These are phyloP conservation scores for Tuber calosporum DNA, from an alignment of 495 filamentous ascomycete species.

Conservation along the genomic window DNA sequence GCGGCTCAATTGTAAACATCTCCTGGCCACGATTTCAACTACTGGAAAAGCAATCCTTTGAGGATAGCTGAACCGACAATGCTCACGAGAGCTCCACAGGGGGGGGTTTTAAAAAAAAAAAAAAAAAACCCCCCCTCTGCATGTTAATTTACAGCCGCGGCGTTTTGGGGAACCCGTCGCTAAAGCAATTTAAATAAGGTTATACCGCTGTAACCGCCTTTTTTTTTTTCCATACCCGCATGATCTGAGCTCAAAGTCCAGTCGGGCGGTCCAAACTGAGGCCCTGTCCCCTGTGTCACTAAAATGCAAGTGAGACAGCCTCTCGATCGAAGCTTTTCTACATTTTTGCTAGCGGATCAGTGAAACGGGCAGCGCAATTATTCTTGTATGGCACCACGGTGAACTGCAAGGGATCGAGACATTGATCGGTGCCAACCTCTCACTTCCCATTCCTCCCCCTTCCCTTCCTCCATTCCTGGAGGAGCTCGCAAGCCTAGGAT, in stretches of 20 bases:
- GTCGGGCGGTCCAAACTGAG: background rate
- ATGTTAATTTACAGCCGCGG: background rate
- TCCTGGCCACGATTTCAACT: background rate
- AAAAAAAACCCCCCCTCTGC: no score
- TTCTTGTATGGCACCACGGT: background rate
- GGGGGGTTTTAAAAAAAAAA: background rate
- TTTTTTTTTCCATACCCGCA: background rate
- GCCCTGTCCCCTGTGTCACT: background rate
- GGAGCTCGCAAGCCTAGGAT: background rate
- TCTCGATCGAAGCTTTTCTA: background rate
- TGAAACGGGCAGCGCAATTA: background rate
- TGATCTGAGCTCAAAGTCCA: background rate
- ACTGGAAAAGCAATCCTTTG: background rate
- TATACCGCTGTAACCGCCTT: background rate
- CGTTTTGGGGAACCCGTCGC: background rate
- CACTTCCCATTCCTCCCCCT: background rate
- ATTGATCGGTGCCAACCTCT: background rate
- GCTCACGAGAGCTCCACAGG: background rate
- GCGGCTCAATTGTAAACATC: background rate
- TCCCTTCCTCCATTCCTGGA: background rate
- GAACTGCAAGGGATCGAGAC: background rate
- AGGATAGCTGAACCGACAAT: background rate
- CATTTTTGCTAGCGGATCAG: background rate
- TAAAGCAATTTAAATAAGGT: conserved; percentile 5
- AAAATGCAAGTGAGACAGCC: background rate